These are phyloP conservation scores for Cercospora brassicicola DNA, from an alignment of 2,329 filamentous ascomycete genomes.

Conservation along the genomic window DNA sequence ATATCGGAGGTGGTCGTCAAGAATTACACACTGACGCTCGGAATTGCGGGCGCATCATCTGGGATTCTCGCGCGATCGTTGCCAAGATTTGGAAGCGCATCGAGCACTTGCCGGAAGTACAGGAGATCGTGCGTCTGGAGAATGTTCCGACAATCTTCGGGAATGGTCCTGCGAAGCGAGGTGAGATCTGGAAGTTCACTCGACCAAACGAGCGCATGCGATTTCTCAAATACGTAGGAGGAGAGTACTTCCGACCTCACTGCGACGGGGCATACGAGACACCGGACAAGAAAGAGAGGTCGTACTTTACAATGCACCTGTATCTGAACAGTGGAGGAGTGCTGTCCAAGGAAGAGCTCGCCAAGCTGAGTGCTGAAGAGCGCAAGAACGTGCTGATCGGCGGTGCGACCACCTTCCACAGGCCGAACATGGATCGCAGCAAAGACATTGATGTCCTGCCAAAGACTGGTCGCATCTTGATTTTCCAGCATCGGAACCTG, in stretches of 20 bases:
- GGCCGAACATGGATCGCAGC: constrained; percentile 31
- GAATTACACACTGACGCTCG: constrained; percentile 58
- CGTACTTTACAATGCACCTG: constrained; percentile 57
- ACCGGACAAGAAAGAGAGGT: constrained; percentile 52
- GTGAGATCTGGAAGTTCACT: constrained; percentile 46
- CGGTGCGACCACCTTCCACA: constrained; percentile 57
- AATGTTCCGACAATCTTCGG: constrained; percentile 48
- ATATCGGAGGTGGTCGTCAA: constrained; percentile 63
- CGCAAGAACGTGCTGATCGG: constrained; percentile 45
- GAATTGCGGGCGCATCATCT: constrained; percentile 75
- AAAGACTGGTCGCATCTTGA: constrained; percentile 53
- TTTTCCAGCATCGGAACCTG: constrained; percentile 58
- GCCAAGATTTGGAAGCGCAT: constrained; percentile 63
- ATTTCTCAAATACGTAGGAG: constrained; percentile 69
- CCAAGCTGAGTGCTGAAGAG: constrained; percentile 33
- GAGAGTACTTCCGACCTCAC: constrained; percentile 74
- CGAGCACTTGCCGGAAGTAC: constrained; percentile 51
- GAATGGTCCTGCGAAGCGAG: constrained; percentile 44
- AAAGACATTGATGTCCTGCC: constrained; percentile 50
- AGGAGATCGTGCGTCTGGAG: constrained; percentile 43
- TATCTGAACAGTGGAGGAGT: constrained; percentile 42
- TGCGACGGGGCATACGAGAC: constrained; percentile 66
- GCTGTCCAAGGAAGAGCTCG: constrained; percentile 21
- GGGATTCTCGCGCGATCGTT: constrained; percentile 64
- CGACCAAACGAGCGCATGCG: constrained; percentile 71